phyloP scores from a whole-genome alignment of 352 stramenopile genomes.

The Phytophthora sojae region DNA sequence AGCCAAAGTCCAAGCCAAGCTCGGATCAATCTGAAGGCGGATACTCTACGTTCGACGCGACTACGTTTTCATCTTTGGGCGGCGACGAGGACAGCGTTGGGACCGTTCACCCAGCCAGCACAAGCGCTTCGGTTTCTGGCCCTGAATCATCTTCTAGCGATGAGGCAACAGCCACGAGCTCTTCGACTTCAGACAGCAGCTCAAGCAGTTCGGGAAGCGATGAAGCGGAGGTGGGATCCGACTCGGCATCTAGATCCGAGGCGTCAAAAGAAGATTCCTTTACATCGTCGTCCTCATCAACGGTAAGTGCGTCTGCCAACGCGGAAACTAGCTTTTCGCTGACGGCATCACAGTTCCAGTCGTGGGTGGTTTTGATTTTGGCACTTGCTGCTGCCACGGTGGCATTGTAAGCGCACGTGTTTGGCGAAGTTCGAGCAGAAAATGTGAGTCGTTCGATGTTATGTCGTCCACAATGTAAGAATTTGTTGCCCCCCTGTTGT shows the following conservation, averaged over 20 bases:
- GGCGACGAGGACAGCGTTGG: conserved; percentile 10
- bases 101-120: conserved; percentile 18
- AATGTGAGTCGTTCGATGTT: neutral
- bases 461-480: neutral
- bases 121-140: conserved; percentile 6
- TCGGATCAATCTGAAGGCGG: conserved; percentile 9
- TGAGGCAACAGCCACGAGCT: neutral
- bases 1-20: neutral
- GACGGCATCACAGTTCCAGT: neutral
- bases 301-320: conserved; percentile 15
- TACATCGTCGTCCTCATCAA: conserved; percentile 10
- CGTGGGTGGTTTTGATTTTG: conserved; percentile 1
- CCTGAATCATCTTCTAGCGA: conserved; percentile 6
- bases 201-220: neutral
- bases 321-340: conserved; percentile 12
- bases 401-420: conserved; percentile 1
- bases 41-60: conserved; percentile 6
- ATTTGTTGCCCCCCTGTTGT: neutral
- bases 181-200: neutral
- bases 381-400: neutral
- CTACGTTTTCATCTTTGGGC: conserved; percentile 15
- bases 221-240: conserved; percentile 13
- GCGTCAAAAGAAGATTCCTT: conserved; percentile 4
- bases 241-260: conserved; percentile 13
- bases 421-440: neutral